Conservation (phyloP, 2,329 filamentous ascomycete genomes). For the Coniochaeta sp. region DNA sequence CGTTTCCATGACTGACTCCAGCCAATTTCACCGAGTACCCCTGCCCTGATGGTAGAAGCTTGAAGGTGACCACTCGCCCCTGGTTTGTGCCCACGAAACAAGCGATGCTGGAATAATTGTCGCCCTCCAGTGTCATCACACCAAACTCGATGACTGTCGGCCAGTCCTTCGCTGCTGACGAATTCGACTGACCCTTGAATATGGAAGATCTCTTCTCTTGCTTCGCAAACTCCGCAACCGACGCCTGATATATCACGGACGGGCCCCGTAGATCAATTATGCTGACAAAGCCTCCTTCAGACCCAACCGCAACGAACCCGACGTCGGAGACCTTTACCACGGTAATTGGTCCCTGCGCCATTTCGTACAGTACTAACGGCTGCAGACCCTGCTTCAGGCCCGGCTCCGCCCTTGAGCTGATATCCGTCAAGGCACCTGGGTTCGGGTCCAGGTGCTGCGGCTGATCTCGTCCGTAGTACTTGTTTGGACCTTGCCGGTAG, state of each 20-base stretch:
- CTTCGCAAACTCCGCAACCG: slow-evolving; percentile 66
- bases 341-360: slow-evolving; percentile 74
- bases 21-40: slow-evolving; percentile 66
- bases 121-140: slow-evolving; percentile 87
- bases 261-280: slow-evolving; percentile 87
- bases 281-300: slow-evolving; percentile 70
- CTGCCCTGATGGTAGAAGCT: slow-evolving; percentile 69
- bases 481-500: slow-evolving; percentile 83
- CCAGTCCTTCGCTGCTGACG: slow-evolving; percentile 55
- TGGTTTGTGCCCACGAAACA: slow-evolving; percentile 85
- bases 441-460: slow-evolving; percentile 44
- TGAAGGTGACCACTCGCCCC: slow-evolving; percentile 83
- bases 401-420: slow-evolving; percentile 64
- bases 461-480: slow-evolving; percentile 57
- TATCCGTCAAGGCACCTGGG: slow-evolving; percentile 65
- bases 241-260: slow-evolving; percentile 68
- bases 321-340: slow-evolving; percentile 82
- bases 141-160: slow-evolving; percentile 82
- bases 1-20: slow-evolving; percentile 60
- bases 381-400: slow-evolving; percentile 59
- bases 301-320: slow-evolving; percentile 83
- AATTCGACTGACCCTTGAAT: slow-evolving; percentile 42
- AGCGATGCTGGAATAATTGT: slow-evolving; percentile 89
- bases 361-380: slow-evolving; percentile 73
- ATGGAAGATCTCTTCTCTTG: slow-evolving; percentile 72